Percentiles rank a stretch among this genome's conserved stretches.
These are phyloP conservation scores for Fusarium albidum DNA, from an alignment of 2,329 filamentous ascomycete genomes.

Conservation along the genomic window DNA sequence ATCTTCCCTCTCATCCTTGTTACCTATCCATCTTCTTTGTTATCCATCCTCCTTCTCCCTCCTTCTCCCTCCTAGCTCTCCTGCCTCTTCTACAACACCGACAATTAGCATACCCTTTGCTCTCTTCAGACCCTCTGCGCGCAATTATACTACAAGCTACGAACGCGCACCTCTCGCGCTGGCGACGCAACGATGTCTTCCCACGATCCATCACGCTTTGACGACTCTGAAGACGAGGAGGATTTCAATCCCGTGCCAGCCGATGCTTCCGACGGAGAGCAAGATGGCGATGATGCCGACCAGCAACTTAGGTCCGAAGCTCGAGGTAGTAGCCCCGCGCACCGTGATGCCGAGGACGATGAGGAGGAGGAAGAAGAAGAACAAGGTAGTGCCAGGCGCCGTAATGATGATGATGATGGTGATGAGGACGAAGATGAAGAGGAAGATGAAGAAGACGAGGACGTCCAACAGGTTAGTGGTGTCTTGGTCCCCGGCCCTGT, in stretches of 20 bases:
- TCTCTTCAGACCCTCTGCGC: conserved; percentile 7
- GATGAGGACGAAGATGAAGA: conserved; percentile 69
- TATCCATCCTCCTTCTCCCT: conserved; percentile 24
- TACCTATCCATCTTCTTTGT: conserved; percentile 34
- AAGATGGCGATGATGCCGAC: conserved; percentile 51
- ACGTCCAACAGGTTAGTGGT: conserved; percentile 68
- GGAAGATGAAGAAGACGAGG: conserved; percentile 71
- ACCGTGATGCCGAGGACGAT: conserved; percentile 44
- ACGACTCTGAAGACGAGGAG: conserved; percentile 79
- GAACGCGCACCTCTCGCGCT: conserved; percentile 33
- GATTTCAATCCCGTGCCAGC: conserved; percentile 88
- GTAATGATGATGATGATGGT: conserved; percentile 51
- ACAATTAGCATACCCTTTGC: conserved; percentile 6
- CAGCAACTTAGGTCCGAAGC: conserved; percentile 43
- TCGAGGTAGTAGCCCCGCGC: conserved; percentile 50
- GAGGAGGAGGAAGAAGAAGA: conserved; percentile 51
- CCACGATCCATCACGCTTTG: conserved; percentile 57
- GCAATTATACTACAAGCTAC: not conserved
- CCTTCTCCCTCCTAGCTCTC: conserved; percentile 21
- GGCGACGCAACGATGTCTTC: conserved; percentile 52
- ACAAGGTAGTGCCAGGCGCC: conserved; percentile 46
- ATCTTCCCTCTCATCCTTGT: conserved; percentile 30
- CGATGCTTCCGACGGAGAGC: conserved; percentile 71
- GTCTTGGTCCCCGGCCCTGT: not conserved
- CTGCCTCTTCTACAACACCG: conserved; percentile 1